Conservation (phyloP, 257 asterid species). For the Verbena officinalis region DNA sequence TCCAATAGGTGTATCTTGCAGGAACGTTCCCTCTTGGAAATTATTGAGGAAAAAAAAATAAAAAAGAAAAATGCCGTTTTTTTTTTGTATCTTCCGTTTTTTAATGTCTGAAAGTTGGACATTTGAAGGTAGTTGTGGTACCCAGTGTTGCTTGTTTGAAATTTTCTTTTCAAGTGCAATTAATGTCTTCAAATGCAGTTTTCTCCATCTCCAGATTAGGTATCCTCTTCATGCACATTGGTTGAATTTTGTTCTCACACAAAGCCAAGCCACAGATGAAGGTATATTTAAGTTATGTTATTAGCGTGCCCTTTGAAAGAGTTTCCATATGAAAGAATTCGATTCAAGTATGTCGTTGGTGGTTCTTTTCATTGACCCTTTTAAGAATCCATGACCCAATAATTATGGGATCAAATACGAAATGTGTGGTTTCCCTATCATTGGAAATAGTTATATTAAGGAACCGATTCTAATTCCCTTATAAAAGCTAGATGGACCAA, state of each 20-base stretch:
- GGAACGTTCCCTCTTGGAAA: constrained; percentile 23
- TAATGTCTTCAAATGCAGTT: constrained; percentile 8
- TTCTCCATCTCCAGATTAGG: not conserved
- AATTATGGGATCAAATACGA: not conserved
- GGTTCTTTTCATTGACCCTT: not conserved
- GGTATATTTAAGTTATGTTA: not conserved
- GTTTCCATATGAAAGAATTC: no score
- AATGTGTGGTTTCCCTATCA: not conserved
- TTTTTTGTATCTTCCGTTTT: not conserved
- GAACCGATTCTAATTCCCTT: not conserved
- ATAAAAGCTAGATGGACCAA: not conserved
- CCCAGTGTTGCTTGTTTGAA: not conserved
- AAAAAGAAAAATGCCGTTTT: constrained; percentile 16
- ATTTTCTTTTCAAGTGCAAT: no score
- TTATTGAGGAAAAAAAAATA: constrained; percentile 8
- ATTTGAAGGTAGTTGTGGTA: constrained; percentile 6
- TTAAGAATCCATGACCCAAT: not conserved
- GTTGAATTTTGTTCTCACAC: not conserved
- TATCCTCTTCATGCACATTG: not conserved
- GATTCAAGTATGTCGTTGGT: no score
- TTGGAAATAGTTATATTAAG: not conserved
- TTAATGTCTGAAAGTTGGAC: constrained; percentile 11
- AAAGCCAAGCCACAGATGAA: no score
- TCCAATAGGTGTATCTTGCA: constrained; percentile 31
- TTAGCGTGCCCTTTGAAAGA: not conserved